A percentile compares a stretch with the other conserved stretches of the same genome.
phyloP scores from a whole-genome alignment of 1,139 yeast species.

The Hansenula lynferdii region DNA sequence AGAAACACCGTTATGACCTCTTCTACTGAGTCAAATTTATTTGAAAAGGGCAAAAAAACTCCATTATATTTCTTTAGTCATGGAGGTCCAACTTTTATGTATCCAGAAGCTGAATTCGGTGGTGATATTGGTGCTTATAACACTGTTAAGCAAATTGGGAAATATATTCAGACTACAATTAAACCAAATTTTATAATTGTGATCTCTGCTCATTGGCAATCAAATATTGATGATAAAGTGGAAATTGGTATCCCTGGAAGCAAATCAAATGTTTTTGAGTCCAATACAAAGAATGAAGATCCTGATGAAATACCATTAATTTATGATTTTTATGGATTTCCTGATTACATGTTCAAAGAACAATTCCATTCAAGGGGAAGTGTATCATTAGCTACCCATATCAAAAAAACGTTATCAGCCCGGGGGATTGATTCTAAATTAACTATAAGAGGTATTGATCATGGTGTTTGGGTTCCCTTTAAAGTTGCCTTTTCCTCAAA shows the following conservation, averaged over 20 bases:
- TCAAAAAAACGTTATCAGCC: constrained; percentile 36
- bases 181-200: constrained; percentile 63
- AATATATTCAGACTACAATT: constrained; percentile 38
- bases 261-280: neutral
- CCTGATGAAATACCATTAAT: constrained; percentile 34
- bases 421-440: constrained; percentile 42
- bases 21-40: constrained; percentile 6
- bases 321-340: constrained; percentile 75
- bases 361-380: constrained; percentile 50
- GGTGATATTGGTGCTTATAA: constrained; percentile 58
- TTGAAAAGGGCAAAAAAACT: constrained; percentile 13
- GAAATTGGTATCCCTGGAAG: constrained; percentile 44
- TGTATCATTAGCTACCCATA: constrained; percentile 35
- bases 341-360: constrained; percentile 55
- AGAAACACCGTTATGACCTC: constrained; percentile 2
- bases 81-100: constrained; percentile 76
- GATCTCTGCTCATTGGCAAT: constrained; percentile 78
- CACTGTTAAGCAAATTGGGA: constrained; percentile 45
- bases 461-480: constrained; percentile 80
- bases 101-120: constrained; percentile 35
- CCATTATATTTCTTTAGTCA: constrained; percentile 71
- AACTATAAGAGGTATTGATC: constrained; percentile 62
- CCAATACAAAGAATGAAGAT: constrained; percentile 2
- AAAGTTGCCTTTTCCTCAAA: constrained; percentile 59
- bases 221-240: constrained; percentile 32